A percentile compares a stretch with the other conserved stretches of the same genome.
phyloP scores from a whole-genome alignment of 345 rosid species.

The Eucalyptus polyanthemos region DNA sequence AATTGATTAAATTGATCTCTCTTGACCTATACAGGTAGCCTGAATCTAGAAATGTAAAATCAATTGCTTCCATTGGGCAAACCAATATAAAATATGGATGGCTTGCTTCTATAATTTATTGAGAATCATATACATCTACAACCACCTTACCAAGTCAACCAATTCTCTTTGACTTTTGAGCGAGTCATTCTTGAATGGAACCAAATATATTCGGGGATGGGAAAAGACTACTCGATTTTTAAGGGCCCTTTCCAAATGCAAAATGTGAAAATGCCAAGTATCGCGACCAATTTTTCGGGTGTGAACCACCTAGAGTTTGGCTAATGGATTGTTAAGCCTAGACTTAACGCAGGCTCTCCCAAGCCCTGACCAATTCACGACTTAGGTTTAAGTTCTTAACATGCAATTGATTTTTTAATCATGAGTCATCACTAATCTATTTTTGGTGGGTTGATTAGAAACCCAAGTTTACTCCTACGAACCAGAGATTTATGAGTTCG shows the following conservation, averaged over 20 bases:
- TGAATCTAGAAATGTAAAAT: neutral
- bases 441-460: too few relatives aligned
- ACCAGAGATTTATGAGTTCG: too few relatives aligned
- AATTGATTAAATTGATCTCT: neutral
- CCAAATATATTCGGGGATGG: neutral
- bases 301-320: too few relatives aligned
- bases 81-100: neutral
- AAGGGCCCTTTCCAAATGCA: neutral
- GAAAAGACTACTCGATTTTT: neutral
- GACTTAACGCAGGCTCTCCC: too few relatives aligned
- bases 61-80: neutral
- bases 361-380: too few relatives aligned
- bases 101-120: neutral
- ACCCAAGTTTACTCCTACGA: too few relatives aligned
- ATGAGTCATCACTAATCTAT: too few relatives aligned
- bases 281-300: too few relatives aligned
- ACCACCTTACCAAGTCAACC: neutral
- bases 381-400: too few relatives aligned
- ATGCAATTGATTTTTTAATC: too few relatives aligned
- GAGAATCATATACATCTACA: neutral
- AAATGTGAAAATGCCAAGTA: neutral
- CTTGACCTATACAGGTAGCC: neutral
- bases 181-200: neutral
- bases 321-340: too few relatives aligned
- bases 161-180: neutral